Evolutionary conservation across 495 filamentous ascomycete genomes (phyloP), one percentile per base, ranked within the genome.

Genomic region (Podospora fimiseda): DNA sequence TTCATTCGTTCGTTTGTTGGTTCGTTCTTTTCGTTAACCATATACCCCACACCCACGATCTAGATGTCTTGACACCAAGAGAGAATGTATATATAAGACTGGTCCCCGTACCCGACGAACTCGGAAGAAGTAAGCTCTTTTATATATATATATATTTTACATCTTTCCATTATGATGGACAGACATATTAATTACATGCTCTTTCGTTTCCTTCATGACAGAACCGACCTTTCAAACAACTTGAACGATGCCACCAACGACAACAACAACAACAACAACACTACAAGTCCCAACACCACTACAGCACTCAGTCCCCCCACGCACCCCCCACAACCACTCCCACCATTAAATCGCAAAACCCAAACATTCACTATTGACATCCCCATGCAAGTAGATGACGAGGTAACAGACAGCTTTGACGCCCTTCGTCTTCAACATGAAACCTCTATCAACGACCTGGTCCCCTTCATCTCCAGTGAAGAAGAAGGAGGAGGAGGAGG

Each of bases 291-390:
- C 33, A 23, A 11, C 37, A 24, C 43, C 22, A 15, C 24, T 2
- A 27, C 42, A 9, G 40, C 21, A 27, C 19, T n/a, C n/a, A n/a
- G n/a, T n/a, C n/a, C n/a, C n/a, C n/a, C n/a, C n/a, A n/a, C n/a
- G n/a, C n/a, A n/a, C 6, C 20, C 24, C 24, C 41, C 59, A 6
- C 27, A 33, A 33, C 6, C 59, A 2, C 60, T 57, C 9, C 65
- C 67, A 2, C 59, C 70, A n/a, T 68, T n/a, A n/a, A n/a, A 67
- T 4, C 73, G 73, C 5, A 72, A 70, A 55, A 70, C n/a, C n/a
- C n/a, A 71, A 56, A 77, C 71, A 30, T 77, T 77, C 53, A 75
- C 70, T 43, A 77, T 77, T 59, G 72, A 77, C 66, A 73, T 77
- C 50, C 58, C 68, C 36, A 68, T 75, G 61, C 60, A 67, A 0